Evolutionary conservation across 1,284 basidiomycete genomes (phyloP), one percentile per base, ranked within the genome.

Genomic region (Cryptococcus sp.): DNA sequence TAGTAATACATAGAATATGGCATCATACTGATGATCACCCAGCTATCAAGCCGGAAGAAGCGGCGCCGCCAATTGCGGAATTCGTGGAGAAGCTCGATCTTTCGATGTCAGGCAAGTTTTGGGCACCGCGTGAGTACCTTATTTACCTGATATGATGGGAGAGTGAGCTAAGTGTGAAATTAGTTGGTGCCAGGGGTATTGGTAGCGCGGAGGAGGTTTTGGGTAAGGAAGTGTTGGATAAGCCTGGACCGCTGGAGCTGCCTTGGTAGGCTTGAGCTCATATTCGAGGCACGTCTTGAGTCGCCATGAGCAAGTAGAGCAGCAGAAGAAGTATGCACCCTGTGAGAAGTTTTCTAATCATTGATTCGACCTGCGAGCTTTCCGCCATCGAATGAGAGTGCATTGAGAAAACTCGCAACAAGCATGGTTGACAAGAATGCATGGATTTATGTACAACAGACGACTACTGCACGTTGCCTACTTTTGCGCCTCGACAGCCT

Each of bases 181-280:
- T n/a, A 64, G 59, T 58, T n/a, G 52, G 55, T 16, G 50, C 54
- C 13, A 53, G 51, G 49, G 81, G 81, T 46, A 80, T 82, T 44
- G 81, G 80, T 0, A 80, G 81, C 58, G 81, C 80, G 10, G 78
- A 81, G 57, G 77, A 76, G 10, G 79, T 81, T 2, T 50, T 82
- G 55, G 81, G 81, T 5, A 77, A 78, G 60, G 59, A 65, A 46
- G 63, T 59, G 26, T 48, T 61, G 15, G 37, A 79, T 48, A 65
- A 81, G 40, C 74, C 78, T 5, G 79, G 77, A 2, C 81, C 81
- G 0, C 68, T 82, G 20, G 76, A 78, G 58, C 66, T 82, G 11
- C 81, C 81, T 16, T 82, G 75, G 74, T 79, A 53, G 26, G 29
- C 29, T 34, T 34, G 13, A 34, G 8, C 29, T 34, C 29, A 13